phyloP scores from a whole-genome alignment of 768 basidiomycete genomes.

The Kwoniella newhampshirensis region DNA sequence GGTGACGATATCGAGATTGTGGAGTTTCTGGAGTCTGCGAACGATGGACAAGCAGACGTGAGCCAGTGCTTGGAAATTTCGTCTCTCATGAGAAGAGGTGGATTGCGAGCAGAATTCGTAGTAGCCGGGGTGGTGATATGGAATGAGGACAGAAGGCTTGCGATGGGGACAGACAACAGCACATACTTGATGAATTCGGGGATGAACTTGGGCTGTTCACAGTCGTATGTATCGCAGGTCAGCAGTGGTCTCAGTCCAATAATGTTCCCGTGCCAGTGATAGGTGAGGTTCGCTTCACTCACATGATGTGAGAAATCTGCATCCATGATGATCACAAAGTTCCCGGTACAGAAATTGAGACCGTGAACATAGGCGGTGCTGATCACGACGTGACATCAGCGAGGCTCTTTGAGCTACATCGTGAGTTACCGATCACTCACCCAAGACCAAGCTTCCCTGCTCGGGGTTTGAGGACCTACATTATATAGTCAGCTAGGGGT shows the following conservation, averaged over 20 bases:
- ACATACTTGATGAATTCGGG: slow-evolving; percentile 80
- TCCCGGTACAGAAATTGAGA: slow-evolving; percentile 80
- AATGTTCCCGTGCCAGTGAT: no score
- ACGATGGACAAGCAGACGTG: neutral
- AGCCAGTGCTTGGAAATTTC: slow-evolving; percentile 1
- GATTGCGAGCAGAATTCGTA: no score
- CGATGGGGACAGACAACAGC: slow-evolving; percentile 7
- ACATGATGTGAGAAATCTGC: slow-evolving; percentile 96
- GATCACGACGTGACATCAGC: slow-evolving; percentile 10
- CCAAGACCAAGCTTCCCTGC: slow-evolving; percentile 88
- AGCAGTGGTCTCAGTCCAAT: slow-evolving; percentile 4
- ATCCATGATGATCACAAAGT: slow-evolving; percentile 96
- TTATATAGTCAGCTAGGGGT: slow-evolving; percentile 4
- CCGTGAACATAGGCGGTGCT: slow-evolving; percentile 93
- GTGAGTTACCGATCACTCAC: no score
- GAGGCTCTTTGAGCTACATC: no score
- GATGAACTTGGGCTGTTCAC: slow-evolving; percentile 94
- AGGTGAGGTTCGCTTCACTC: slow-evolving; percentile 46
- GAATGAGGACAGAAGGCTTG: neutral
- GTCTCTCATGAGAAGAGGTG: neutral
- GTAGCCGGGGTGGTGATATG: no score
- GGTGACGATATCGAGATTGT: slow-evolving; percentile 88
- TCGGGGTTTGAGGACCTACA: slow-evolving; percentile 76
- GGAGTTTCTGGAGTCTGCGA: slow-evolving; percentile 75
- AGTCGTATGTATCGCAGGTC: no score